Conservation (phyloP, 169 alveolate genomes). For the Plasmodium yoelii region DNA sequence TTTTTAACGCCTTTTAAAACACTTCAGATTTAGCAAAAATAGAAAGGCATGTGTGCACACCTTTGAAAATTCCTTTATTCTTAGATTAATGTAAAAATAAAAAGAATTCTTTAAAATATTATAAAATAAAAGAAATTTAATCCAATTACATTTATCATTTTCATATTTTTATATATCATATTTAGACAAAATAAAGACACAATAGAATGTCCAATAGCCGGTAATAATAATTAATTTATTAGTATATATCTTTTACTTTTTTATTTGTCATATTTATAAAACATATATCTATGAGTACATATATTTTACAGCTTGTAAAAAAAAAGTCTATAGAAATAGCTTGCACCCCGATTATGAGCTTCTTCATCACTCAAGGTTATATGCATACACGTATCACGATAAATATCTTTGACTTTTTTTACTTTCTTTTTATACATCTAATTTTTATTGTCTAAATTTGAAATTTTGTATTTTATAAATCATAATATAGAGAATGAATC, state of each 20-base stretch:
- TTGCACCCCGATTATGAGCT: constrained; percentile 85
- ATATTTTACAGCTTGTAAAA: constrained; percentile 80
- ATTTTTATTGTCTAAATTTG: background rate
- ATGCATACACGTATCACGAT: background rate
- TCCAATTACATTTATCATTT: too few relatives aligned
- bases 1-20: too few relatives aligned
- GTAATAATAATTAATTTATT: constrained; percentile 19
- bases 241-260: constrained; percentile 4
- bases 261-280: background rate
- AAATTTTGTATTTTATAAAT: background rate
- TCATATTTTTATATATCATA: constrained; percentile 3
- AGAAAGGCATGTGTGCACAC: constrained; percentile 85
- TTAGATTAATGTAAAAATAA: constrained; percentile 73
- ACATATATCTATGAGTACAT: background rate
- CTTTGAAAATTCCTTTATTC: constrained; percentile 80
- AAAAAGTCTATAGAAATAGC: constrained; percentile 79
- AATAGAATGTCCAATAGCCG: constrained; percentile 85
- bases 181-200: constrained; percentile 68
- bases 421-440: background rate
- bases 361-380: constrained; percentile 81
- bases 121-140: too few relatives aligned
- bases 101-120: too few relatives aligned
- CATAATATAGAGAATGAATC: constrained; percentile 1
- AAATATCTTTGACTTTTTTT: background rate
- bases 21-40: constrained; percentile 78